Evolutionary conservation across 1,284 basidiomycete species (phyloP), one percentile per base, ranked within the genome.

Genomic region (Flammula alnicola): DNA sequence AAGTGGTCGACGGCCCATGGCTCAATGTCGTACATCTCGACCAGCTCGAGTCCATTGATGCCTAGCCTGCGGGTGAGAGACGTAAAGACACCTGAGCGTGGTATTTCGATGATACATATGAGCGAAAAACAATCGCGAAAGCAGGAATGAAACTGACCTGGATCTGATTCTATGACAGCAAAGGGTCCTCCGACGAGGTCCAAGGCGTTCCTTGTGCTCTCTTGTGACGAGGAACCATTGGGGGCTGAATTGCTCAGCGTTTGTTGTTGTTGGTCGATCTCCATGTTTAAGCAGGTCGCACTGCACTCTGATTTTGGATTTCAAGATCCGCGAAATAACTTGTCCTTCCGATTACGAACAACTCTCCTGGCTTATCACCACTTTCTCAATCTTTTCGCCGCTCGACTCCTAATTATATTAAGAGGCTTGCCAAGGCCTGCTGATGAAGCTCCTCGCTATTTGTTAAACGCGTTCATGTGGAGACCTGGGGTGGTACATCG

Each of bases 121-220:
- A 16, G 25, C 11, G 44, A 4, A 10, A 36, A 26, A 5, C 26
- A 51, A 57, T 47, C 8, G 11, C 9, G 1, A 14, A 8, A 16
- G 26, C 9, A 42, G 10, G 40, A 16, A 14, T 22, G 19, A n/a
- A n/a, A n/a, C n/a, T n/a, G n/a, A 70, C 80, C 79, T 62, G 83
- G 83, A 62, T 84, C 83, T 1, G 82, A 84, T 60, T 85, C 83
- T 45, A 84, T 73, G 16, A 84, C 81, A 12, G 80, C 77, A 58
- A 81, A 83, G 5, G 80, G 76, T 4, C 74, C 78, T 8, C 80
- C 81, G 19, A 82, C 70, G 5, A 83, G 74, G 58, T 83, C 79
- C 22, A 29, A 39, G 4, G 44, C 30, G 17, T 33, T 37, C 36
- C n/a, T n/a, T n/a, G n/a, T n/a, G n/a, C n/a, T n/a, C n/a, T n/a